Conservation (phyloP, 306 rosid species). For the Cyamopsis tetragonoloba region DNA sequence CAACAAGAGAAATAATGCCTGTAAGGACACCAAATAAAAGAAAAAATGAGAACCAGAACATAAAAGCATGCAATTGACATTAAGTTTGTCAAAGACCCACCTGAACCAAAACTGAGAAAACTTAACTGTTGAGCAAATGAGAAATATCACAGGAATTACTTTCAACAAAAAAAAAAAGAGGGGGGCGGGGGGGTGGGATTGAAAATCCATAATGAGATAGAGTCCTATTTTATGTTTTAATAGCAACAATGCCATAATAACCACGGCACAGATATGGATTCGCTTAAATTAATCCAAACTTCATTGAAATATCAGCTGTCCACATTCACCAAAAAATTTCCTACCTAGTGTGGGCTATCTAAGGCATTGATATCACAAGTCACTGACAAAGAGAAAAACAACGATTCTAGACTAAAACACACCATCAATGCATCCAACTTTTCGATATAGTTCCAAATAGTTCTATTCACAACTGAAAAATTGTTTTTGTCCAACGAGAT, state of each 20-base stretch:
- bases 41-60: constrained; percentile 15
- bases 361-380: neutral
- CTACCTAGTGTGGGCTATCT: neutral
- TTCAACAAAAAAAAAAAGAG: too few relatives aligned
- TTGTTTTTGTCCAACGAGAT: neutral
- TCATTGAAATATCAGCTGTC: constrained; percentile 8
- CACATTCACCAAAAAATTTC: neutral
- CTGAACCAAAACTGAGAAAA: neutral
- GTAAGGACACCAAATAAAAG: constrained; percentile 26
- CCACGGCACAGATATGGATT: neutral
- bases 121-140: constrained; percentile 10
- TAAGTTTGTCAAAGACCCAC: neutral
- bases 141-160: neutral
- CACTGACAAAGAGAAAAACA: neutral
- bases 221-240: neutral
- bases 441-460: neutral
- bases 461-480: neutral
- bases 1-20: constrained; percentile 76
- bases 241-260: neutral
- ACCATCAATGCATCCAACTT: neutral
- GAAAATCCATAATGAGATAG: too few relatives aligned
- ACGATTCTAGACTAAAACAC: neutral
- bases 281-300: neutral
- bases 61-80: constrained; percentile 3
- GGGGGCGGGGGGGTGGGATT: too few relatives aligned